Base-by-base conservation (phyloP, 345 rosid species). In the Durio zibethinus region DNA sequence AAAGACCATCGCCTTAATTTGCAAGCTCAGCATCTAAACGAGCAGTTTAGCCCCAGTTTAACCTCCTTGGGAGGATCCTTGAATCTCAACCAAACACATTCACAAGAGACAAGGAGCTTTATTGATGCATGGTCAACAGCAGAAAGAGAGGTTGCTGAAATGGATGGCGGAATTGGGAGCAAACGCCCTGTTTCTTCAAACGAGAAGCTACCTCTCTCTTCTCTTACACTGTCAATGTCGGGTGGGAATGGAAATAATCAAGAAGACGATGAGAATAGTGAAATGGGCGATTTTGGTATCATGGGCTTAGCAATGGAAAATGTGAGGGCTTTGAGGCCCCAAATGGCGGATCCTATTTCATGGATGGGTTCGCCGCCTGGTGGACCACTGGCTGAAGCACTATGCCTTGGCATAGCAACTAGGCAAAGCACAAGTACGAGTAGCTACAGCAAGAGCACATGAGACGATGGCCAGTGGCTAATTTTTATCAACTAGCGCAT, bases 81-180 rank as follows among this genome's bases (percentile, higher is more conserved):
- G 38, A 75, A 78, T 78, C 83, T 77, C 36, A 81, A 72, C 65
- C 88, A 78, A 63, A 77, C 85, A 74, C 84, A 74, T 72, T 73
- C 74, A 50, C 90, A 85, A 65, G 91, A 85, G 86, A 93, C 97
- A 27, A 88, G 92, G 76, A 85, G 80, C 75, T 92, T 93, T 77
- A 77, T 86, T 5, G 91, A 88, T 80, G 90, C 85, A 12, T 89
- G 92, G 85, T 87, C 88, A 59, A 73, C 79, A 2, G 67, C 74
- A 12, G 71, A 78, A 27, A 74, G 66, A 64, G 77, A 78, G 36
- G 64, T 20, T 5, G 72, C 45, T 4, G 48, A 65, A 38, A n/a
- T 38, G 61, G 81, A 74, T 69, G 84, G 79, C 66, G 84, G 79
- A 52, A 80, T 76, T 50, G 76, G 79, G 38, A 82, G 77, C 68